A percentile compares a stretch with the other conserved stretches of the same genome.
Conservation (phyloP, 495 filamentous ascomycete genomes). For the Ramalina peruviana region DNA sequence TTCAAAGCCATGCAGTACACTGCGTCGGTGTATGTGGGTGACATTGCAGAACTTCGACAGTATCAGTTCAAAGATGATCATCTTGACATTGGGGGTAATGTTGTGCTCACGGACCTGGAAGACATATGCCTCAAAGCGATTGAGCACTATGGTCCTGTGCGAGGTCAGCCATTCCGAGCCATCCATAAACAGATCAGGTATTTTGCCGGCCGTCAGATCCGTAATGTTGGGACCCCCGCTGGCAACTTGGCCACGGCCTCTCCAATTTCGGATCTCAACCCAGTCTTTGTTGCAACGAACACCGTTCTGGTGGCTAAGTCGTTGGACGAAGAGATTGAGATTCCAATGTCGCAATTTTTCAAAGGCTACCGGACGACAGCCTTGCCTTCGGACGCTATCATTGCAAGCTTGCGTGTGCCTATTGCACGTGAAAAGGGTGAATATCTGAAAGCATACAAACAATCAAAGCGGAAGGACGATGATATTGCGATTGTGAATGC, state of each 20-base stretch:
- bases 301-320: conserved; percentile 69
- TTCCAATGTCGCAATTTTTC: conserved; percentile 91
- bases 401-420: conserved; percentile 76
- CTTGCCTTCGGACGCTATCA: conserved; percentile 66
- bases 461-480: conserved; percentile 90
- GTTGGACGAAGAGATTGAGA: conserved; percentile 51
- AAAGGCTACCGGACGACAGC: conserved; percentile 80
- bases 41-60: conserved; percentile 74
- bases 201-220: conserved; percentile 90
- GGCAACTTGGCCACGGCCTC: conserved; percentile 92
- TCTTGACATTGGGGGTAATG: conserved; percentile 81
- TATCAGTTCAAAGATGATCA: conserved; percentile 68
- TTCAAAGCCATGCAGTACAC: conserved; percentile 91
- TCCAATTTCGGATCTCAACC: conserved; percentile 93
- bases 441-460: conserved; percentile 74
- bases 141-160: conserved; percentile 58
- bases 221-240: conserved; percentile 91
- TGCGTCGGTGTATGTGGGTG: conserved; percentile 81
- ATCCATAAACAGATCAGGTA: conserved; percentile 48
- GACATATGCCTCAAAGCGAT: conserved; percentile 55
- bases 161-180: conserved; percentile 46
- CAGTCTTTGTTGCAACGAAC: conserved; percentile 80
- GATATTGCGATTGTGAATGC: conserved; percentile 94
- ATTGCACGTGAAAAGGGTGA: conserved; percentile 51
- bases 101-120: conserved; percentile 51